A percentile compares a stretch with the other conserved stretches of the same genome.
Conservation (phyloP, 1,284 basidiomycete species). For the Ustilago shanxiensis region DNA sequence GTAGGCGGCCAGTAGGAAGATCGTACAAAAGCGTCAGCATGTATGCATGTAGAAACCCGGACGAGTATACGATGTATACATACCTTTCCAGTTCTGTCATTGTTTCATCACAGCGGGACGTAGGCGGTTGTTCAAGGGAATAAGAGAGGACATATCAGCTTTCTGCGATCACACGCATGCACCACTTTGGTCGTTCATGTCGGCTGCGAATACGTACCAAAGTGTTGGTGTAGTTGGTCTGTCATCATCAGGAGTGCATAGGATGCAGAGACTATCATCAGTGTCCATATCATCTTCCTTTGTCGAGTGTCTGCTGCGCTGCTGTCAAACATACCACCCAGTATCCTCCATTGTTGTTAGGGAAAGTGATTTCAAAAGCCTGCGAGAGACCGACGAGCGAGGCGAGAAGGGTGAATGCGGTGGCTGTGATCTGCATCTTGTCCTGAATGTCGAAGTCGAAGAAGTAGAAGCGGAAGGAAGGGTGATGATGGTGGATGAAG, state of each 20-base stretch:
- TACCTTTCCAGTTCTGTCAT: conserved; percentile 48
- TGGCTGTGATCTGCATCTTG: conserved; percentile 38
- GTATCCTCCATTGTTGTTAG: conserved; percentile 55
- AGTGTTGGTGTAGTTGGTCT: conserved; percentile 57
- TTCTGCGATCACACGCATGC: neutral
- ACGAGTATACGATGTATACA: neutral
- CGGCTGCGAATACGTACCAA: conserved; percentile 30
- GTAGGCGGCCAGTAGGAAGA: neutral
- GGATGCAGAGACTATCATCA: too few relatives aligned
- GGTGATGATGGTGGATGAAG: conserved; percentile 7
- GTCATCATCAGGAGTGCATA: neutral
- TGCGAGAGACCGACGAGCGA: conserved; percentile 31
- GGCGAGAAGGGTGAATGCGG: conserved; percentile 27
- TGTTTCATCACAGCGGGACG: too few relatives aligned
- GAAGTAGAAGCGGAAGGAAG: neutral
- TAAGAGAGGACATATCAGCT: neutral
- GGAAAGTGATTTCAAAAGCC: conserved; percentile 55
- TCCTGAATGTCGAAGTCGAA: neutral
- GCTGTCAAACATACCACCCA: conserved; percentile 48
- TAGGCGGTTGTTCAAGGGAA: neutral
- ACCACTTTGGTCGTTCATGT: neutral
- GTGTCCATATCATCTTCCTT: neutral
- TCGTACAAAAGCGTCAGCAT: conserved; percentile 4
- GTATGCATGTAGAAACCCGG: neutral
- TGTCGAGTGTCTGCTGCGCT: neutral